These are phyloP conservation scores for Westerdykella aurantiaca DNA, from an alignment of 2,329 filamentous ascomycete genomes.

Conservation along the genomic window DNA sequence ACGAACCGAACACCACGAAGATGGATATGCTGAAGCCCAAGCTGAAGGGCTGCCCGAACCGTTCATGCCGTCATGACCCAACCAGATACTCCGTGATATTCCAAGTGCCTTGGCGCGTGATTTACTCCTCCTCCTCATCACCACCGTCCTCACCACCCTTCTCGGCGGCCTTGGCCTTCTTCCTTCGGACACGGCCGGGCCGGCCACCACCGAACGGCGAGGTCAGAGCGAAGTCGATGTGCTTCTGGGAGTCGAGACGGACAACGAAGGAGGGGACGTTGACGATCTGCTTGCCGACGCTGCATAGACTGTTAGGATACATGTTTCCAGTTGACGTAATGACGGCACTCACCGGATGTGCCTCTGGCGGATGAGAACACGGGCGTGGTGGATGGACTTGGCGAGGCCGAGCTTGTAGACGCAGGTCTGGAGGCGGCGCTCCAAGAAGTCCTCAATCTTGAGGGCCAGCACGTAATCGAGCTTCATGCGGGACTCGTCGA, in stretches of 20 bases:
- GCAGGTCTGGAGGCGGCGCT: conserved; percentile 98
- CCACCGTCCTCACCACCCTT: conserved; percentile 75
- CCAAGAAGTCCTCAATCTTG: conserved; percentile 99
- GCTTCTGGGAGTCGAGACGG: conserved; percentile 99
- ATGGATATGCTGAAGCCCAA: conserved; percentile 28
- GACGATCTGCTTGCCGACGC: conserved; percentile 99
- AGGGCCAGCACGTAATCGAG: conserved; percentile 99
- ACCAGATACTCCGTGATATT: conserved; percentile 30
- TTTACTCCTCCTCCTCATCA: conserved; percentile 75
- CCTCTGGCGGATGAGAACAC: conserved; percentile 98
- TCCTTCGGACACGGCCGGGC: conserved; percentile 95
- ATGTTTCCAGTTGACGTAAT: neutral
- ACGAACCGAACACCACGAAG: conserved; percentile 21
- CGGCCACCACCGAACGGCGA: conserved; percentile 97
- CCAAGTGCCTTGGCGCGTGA: conserved; percentile 23
- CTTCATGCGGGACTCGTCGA: conserved; percentile 99
- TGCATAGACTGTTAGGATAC: conserved; percentile 26
- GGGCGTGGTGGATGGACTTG: conserved; percentile 99
- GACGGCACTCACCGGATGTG: conserved; percentile 68
- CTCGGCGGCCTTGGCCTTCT: conserved; percentile 98
- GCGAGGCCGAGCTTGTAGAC: conserved; percentile 99
- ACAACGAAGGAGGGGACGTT: conserved; percentile 99
- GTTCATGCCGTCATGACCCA: conserved; percentile 35
- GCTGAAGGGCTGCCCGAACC: conserved; percentile 23
- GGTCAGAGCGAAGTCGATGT: conserved; percentile 98